Conservation (phyloP, 2,329 filamentous ascomycete species). For the Decorospora gaudefroyi region DNA sequence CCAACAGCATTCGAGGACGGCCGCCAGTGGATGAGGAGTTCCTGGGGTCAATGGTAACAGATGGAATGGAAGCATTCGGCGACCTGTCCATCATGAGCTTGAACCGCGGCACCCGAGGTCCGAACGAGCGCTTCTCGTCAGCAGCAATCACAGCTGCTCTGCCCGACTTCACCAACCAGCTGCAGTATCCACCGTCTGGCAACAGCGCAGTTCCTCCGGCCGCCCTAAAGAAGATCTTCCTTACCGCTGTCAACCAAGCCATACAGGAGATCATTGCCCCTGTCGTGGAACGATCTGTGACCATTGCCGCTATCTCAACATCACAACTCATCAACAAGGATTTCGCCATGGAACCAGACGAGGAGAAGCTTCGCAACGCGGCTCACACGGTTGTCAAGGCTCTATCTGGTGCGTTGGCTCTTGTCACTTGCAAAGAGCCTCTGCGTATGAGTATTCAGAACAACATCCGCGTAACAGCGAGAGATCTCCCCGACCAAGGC, state of each 20-base stretch:
- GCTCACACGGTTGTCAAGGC: slow-evolving; percentile 95
- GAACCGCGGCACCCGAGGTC: slow-evolving; percentile 65
- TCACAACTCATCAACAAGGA: slow-evolving; percentile 95
- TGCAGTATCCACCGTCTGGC: slow-evolving; percentile 74
- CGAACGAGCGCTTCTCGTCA: slow-evolving; percentile 73
- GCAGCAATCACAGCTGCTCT: slow-evolving; percentile 77
- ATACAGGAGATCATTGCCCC: slow-evolving; percentile 96
- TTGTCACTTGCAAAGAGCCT: slow-evolving; percentile 98
- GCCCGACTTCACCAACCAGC: slow-evolving; percentile 77
- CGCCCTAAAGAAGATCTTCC: slow-evolving; percentile 73
- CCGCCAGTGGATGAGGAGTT: slow-evolving; percentile 65
- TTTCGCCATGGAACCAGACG: slow-evolving; percentile 89
- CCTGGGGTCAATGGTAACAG: slow-evolving; percentile 59
- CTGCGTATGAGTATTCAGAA: slow-evolving; percentile 96
- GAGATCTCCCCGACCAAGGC: slow-evolving; percentile 66
- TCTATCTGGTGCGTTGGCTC: slow-evolving; percentile 86
- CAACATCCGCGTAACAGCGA: slow-evolving; percentile 85
- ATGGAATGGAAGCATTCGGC: slow-evolving; percentile 79
- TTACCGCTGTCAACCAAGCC: slow-evolving; percentile 82
- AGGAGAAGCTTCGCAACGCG: slow-evolving; percentile 80
- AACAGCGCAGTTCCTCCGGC: slow-evolving; percentile 70
- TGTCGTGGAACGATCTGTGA: slow-evolving; percentile 95
- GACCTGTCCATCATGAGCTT: slow-evolving; percentile 67
- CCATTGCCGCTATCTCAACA: slow-evolving; percentile 95
- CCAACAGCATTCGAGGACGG: slow-evolving; percentile 81